Conservation (phyloP, 495 filamentous ascomycete genomes). For the Penicillium coprophilum region DNA sequence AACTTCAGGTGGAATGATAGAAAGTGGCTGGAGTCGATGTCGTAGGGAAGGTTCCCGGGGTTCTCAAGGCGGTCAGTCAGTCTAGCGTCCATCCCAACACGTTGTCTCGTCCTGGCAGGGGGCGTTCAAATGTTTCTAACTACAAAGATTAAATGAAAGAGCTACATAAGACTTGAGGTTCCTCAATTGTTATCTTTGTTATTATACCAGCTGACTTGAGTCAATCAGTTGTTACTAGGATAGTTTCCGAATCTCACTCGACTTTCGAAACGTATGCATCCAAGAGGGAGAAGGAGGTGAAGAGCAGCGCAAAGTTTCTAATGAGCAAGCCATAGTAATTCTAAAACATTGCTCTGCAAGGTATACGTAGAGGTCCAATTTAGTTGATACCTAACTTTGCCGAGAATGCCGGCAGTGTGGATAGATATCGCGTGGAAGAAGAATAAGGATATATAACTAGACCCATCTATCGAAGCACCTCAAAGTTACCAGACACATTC, state of each 20-base stretch:
- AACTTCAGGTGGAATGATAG: slow-evolving; percentile 16
- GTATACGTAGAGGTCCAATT: background rate
- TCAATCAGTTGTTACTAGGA: background rate
- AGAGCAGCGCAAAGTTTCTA: background rate
- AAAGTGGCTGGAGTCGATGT: slow-evolving; percentile 29
- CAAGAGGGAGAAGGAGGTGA: background rate
- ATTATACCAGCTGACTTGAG: background rate
- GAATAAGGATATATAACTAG: too few species aligned
- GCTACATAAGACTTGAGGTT: background rate
- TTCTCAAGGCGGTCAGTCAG: slow-evolving; percentile 29
- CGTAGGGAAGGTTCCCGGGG: slow-evolving; percentile 22
- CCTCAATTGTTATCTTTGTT: background rate
- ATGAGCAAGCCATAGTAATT: background rate
- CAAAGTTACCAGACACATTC: too few species aligned
- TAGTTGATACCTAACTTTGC: background rate
- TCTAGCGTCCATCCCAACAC: slow-evolving; percentile 28
- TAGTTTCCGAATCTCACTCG: background rate
- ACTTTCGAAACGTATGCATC: background rate
- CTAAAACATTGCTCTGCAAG: background rate
- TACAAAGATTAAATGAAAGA: background rate
- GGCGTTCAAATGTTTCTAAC: background rate
- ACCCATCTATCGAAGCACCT: too few species aligned
- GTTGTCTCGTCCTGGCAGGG: slow-evolving; percentile 4
- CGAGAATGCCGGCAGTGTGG: background rate
- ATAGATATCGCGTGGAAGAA: background rate